Evolutionary conservation across 768 basidiomycete species (phyloP).

Genomic region (Macrolepiota dolichaula): DNA sequence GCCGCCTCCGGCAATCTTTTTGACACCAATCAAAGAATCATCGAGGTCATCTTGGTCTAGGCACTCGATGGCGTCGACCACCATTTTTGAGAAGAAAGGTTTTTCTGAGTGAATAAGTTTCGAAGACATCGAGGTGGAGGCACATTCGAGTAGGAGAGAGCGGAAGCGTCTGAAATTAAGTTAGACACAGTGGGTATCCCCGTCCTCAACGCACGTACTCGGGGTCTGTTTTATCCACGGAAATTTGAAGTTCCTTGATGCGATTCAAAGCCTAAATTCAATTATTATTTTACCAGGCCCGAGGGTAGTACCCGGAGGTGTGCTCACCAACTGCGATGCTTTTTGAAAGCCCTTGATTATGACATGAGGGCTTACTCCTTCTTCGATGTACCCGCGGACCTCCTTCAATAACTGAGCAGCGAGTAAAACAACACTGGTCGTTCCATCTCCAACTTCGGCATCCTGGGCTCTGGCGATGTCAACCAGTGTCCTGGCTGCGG

Average conservation of each 20-base stretch:
- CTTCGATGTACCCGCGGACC: constrained; percentile 87
- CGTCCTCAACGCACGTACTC: constrained; percentile 54
- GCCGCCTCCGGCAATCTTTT: constrained; percentile 96
- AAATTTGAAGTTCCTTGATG: constrained; percentile 87
- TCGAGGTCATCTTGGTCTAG: constrained; percentile 93
- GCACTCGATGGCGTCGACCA: constrained; percentile 92
- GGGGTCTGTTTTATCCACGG: constrained; percentile 85
- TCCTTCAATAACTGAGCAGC: constrained; percentile 96
- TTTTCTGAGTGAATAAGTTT: constrained; percentile 99
- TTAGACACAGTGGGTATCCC: constrained; percentile 4
- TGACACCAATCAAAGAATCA: constrained; percentile 93
- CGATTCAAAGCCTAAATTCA: constrained; percentile 68
- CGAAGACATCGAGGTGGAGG: constrained; percentile 99
- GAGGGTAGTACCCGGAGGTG: constrained; percentile 10
- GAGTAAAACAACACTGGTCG: constrained; percentile 92
- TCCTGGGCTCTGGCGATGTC: constrained; percentile 98
- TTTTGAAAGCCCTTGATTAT: constrained; percentile 96
- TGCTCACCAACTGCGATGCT: constrained; percentile 78
- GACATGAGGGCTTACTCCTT: constrained; percentile 95
- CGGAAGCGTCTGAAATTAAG: constrained; percentile 71
- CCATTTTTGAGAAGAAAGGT: constrained; percentile 98
- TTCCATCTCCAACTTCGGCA: constrained; percentile 97
- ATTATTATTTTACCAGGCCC: constrained; percentile 12
- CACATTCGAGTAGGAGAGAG: constrained; percentile 92
- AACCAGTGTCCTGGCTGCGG: constrained; percentile 95